Base-by-base conservation (phyloP, 371 early-diverging fungal species). In the Mortierella sp. region DNA sequence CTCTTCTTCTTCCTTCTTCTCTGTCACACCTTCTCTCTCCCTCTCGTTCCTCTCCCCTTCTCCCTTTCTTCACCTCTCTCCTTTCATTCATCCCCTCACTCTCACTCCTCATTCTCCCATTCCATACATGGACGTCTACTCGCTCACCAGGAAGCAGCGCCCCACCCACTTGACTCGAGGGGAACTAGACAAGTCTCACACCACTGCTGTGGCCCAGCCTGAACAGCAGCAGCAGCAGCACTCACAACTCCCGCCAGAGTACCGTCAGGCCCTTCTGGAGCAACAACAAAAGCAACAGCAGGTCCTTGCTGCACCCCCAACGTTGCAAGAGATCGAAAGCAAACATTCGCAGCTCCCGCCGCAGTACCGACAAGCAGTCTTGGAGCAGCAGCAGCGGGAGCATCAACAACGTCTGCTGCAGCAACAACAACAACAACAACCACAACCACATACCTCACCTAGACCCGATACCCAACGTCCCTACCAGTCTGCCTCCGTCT, bases 91-190 rank as follows among this genome's bases (percentile, higher is more conserved):
- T 64, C 13, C 57, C 28, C 50, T 57, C 55, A 26, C 61, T 61
- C 51, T 40, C 48, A 19, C 48, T 31, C 53, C 54, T 48, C n/a
- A 51, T n/a, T 24, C 46, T n/a, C 54, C 72, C 40, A 71, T 75
- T 37, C 40, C 55, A 28, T 59, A 67, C 79, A 91, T 92, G 93
- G 93, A 93, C 86, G 88, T 91, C 75, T 93, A 93, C 79, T 87
- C 91, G 59, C 81, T 93, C 40, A 91, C 92, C 57, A 89, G 89
- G 74, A 93, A 93, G 72, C 90, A 91, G 81, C 88, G 91, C 69
- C 92, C 93, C 48, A 90, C 91, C 16, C 92, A 90, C 73, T 79
- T 93, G 37, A 91, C 93, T 43, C 86, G 90, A 69, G 93, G 82
- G 55, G 80, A 83, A 76, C 50, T 77, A 13, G 71, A 78, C 76